Evolutionary conservation across 164 flowering plant genomes (phyloP), one percentile per base, ranked within the genome.

Genomic region (Pachysandra terminalis): DNA sequence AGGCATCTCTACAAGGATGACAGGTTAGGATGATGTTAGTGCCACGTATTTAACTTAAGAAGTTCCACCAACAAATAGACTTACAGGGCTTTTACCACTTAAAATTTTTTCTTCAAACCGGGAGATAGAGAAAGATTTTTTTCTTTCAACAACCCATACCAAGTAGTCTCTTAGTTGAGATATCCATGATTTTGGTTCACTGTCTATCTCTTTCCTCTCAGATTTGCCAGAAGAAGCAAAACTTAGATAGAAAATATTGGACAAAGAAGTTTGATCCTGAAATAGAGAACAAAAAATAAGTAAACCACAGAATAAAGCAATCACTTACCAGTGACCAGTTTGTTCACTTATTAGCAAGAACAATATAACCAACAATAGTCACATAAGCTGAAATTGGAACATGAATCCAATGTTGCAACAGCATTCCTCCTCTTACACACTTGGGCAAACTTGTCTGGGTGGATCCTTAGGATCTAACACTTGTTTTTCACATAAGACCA

Each of bases 1-100:
- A 17, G 97, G 81, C 80, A 87, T 81, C 60, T 90, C 98, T 91
- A 71, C 81, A 81, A 73, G 55, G 54, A 70, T 25, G 78, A 74
- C 73, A 65, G 74, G 22, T 19, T 32, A 8, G 26, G 25, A 27
- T 21, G 65, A 40, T 49, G 61, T 48, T 59, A 60, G 1, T 35
- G 15, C 56, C n/a, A 59, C 32, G 35, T n/a, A n/a, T n/a, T n/a
- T n/a, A 23, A 58, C 63, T 23, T 7, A 68, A 35, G 24, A 35
- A 19, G 45, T 16, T 9, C 16, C 8, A 71, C 23, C 56, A 49
- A 37, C 53, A 19, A 58, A 26, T 15, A 41, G 41, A 19, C 48
- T n/a, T 26, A 12, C 5, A 62, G 32, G 60, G 21, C 66, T n/a
- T 54, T 56, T 80, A 89, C 98, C 94, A 61, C 73, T 55, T 22